Evolutionary conservation across 495 filamentous ascomycete genomes (phyloP), one percentile per base, ranked within the genome.

Genomic region (Neurospora terricola): DNA sequence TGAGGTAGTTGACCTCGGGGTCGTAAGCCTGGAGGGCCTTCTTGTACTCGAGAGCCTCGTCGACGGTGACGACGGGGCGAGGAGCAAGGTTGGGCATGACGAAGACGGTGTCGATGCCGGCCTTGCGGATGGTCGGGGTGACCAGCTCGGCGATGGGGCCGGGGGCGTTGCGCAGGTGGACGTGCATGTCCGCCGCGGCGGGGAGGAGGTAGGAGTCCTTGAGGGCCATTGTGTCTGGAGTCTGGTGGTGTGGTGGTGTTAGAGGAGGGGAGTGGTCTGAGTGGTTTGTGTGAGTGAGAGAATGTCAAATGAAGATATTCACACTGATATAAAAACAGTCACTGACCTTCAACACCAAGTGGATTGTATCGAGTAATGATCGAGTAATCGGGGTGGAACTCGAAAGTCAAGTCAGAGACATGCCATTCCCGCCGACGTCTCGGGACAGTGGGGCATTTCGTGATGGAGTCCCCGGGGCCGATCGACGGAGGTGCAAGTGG

Each of bases 111-210:
- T 95, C 91, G 75, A 92, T 90, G 23, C 82, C 82, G 75, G 92
- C 94, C 73, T 86, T 80, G 69, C 88, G 84, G 76, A 97, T 91
- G 34, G 87, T 90, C 23, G 92, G 92, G 54, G 90, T 90, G 37
- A 97, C 93, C n/a, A 92, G 82, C 72, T 94, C 86, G 88, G 93
- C 92, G 87, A 97, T 92, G 62, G 87, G 83, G 2, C 90, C 92
- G 21, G 78, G 78, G 27, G 78, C 78, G 82, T 96, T 90, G 48
- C 94, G 88, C 71, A 97, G 86, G 80, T 93, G 92, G 73, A 88
- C 87, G 72, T 86, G 82, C 80, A 85, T 83, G 73, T 84, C 83
- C 62, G 93, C 92, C 69, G 92, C 87, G 39, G 92, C 87, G 72
- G 92, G 91, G 76, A 94, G 86, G 83, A 90, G 78, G 70, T 87